Percentiles rank a stretch among this genome's conserved stretches.
phyloP scores from a whole-genome alignment of 345 rosid species.

The Aegle marmelos region DNA sequence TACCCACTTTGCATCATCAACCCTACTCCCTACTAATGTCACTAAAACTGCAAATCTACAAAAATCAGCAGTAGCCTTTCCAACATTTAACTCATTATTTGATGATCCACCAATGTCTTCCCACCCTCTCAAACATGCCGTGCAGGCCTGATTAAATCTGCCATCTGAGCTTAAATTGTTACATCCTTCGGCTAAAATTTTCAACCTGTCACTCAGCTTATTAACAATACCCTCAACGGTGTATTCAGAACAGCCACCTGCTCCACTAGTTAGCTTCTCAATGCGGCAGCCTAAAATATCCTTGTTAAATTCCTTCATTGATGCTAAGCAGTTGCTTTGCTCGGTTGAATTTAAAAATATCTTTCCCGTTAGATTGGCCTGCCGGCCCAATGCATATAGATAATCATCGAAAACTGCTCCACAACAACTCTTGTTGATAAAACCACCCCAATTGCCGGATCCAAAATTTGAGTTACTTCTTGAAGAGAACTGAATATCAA shows the following conservation, averaged over 20 bases:
- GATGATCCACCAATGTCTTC: slow-evolving; percentile 29
- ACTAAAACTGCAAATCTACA: slow-evolving; percentile 48
- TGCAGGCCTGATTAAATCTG: slow-evolving; percentile 21
- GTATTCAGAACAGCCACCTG: slow-evolving; percentile 40
- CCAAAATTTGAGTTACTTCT: slow-evolving; percentile 16
- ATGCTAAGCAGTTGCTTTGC: slow-evolving; percentile 36
- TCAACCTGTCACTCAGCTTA: slow-evolving; percentile 26
- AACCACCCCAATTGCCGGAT: slow-evolving; percentile 36
- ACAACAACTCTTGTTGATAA: slow-evolving; percentile 31
- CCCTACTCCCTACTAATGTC: slow-evolving; percentile 31
- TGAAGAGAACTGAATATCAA: slow-evolving; percentile 22
- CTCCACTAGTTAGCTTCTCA: slow-evolving; percentile 42
- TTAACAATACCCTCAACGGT: slow-evolving; percentile 24
- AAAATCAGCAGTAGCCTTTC: slow-evolving; percentile 16
- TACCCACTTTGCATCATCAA: slow-evolving; percentile 30
- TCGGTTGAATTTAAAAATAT: slow-evolving; percentile 40
- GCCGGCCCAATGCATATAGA: slow-evolving; percentile 36
- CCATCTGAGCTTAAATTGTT: slow-evolving; percentile 9
- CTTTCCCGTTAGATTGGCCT: slow-evolving; percentile 33
- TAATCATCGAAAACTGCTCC: slow-evolving; percentile 31
- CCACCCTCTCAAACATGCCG: slow-evolving; percentile 37
- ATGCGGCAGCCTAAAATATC: slow-evolving; percentile 31
- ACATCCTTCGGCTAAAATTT: slow-evolving; percentile 31
- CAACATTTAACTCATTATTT: background rate
- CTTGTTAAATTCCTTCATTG: slow-evolving; percentile 12